Evolutionary conservation across 495 filamentous ascomycete species (phyloP), one percentile per base, ranked within the genome.

Genomic region (Cudoniella acicularis): DNA sequence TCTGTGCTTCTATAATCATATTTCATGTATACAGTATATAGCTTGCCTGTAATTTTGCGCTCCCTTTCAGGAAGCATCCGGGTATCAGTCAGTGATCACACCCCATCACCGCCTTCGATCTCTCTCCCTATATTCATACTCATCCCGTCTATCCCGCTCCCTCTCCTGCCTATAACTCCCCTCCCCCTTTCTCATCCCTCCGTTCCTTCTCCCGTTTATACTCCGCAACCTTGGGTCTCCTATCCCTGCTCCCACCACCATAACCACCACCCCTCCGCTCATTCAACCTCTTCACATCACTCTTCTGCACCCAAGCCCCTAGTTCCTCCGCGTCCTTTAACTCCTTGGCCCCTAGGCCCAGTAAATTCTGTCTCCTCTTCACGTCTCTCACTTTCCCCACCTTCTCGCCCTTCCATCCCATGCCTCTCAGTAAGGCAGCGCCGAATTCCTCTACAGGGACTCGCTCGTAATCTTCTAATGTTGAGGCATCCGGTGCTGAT

Each of bases 401-500:
- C 67, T 81, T 79, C 57, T 93, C 83, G 1, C 92, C 93, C 58
- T 96, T 90, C 93, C 92, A 97, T 3, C 94, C 94, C 85, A 96
- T 95, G 10, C 91, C 90, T 6, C 90, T 82, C 23, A 99, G 79
- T 51, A 98, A 73, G 1, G 90, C 90, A 21, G 89, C 86, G 27
- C 93, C 94, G 65, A 98, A 99, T 57, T 96, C 90, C 59, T 97
- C 94, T 36, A 98, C 90, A 0, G 95, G 93, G 10, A 96, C 82
- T 2, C 86, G 83, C 24, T 83, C 86, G 72, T 99, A 99, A 64
- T 93, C 90, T 47, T 91, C 90, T 21, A 94, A 74, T 0, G 82
- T 87, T 1, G 91, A 85, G 16, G 83, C 73, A 21, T 91, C 87
- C 0, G 92, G 91, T 0, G 90, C 85, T n/a, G 80, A 78, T 1